Conservation (phyloP, 169 alveolate genomes). For the Eimeria sp. region DNA sequence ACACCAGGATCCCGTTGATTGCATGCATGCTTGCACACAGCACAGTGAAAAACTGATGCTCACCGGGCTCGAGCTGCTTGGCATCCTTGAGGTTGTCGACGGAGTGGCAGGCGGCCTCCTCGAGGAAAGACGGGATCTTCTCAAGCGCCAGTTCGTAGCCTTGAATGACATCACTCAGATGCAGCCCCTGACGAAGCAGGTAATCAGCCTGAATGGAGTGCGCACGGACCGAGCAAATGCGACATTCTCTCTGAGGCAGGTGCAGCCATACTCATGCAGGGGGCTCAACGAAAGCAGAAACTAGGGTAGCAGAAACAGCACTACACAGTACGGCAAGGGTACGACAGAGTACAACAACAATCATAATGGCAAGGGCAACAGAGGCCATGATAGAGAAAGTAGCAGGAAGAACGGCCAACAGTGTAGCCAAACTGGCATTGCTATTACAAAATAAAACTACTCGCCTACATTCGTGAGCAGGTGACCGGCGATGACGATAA, state of each 20-base stretch:
- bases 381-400: background rate
- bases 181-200: constrained; percentile 96
- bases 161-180: constrained; percentile 97
- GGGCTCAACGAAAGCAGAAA: background rate
- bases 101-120: constrained; percentile 86
- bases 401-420: background rate
- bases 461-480: constrained; percentile 96
- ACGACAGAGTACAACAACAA: background rate
- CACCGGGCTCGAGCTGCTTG: constrained; percentile 74
- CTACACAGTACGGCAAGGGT: background rate
- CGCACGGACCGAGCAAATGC: background rate
- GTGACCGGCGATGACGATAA: constrained; percentile 98
- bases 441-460: constrained; percentile 86
- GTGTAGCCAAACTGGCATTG: background rate
- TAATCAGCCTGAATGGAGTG: constrained; percentile 89
- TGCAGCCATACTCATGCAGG: background rate
- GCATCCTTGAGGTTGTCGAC: constrained; percentile 33
- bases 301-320: background rate
- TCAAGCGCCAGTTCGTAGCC: constrained; percentile 99
- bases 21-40: background rate
- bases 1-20: background rate
- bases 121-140: constrained; percentile 92
- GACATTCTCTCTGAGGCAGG: background rate
- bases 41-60: background rate
- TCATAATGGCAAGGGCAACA: background rate